Percentiles rank a stretch among this genome's conserved stretches.
Evolutionary conservation across 208 protist species (phyloP).

Genomic region (Zelonia costaricensis): DNA sequence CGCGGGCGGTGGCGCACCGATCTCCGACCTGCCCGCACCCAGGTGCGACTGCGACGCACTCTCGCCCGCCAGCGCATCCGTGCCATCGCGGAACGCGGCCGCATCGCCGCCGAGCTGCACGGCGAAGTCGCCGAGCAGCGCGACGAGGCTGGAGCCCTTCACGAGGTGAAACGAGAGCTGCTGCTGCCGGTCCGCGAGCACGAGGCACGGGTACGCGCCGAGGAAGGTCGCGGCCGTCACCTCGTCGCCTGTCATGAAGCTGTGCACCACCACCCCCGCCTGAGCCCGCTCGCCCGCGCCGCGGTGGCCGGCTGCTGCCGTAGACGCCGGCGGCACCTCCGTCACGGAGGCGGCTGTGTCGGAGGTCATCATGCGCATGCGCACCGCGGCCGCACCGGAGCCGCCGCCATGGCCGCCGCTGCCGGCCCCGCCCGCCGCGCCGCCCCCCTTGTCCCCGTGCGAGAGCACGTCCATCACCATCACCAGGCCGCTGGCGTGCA

Average conservation of each 20-base stretch:
- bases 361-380: not conserved
- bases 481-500: constrained; percentile 68
- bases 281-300: constrained; percentile 18
- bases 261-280: constrained; percentile 43
- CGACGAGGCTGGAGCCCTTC: constrained; percentile 49
- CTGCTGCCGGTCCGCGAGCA: constrained; percentile 59
- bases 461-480: constrained; percentile 58
- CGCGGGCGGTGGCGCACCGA: not conserved
- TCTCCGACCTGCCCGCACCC: no score
- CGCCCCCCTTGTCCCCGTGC: constrained; percentile 4
- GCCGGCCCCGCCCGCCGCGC: no score
- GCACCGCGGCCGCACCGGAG: not conserved
- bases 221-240: constrained; percentile 64
- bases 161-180: constrained; percentile 65
- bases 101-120: constrained; percentile 22
- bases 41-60: no score
- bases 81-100: not conserved
- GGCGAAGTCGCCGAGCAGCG: constrained; percentile 59
- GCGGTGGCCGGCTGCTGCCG: no score
- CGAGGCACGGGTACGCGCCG: constrained; percentile 72
- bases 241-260: constrained; percentile 57
- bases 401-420: not conserved
- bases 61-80: no score
- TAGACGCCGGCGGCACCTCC: not conserved
- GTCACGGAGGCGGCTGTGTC: not conserved